A percentile compares a stretch with the other conserved stretches of the same genome.
phyloP scores from a whole-genome alignment of 306 rosid species.

The Acacia crassicarpa region DNA sequence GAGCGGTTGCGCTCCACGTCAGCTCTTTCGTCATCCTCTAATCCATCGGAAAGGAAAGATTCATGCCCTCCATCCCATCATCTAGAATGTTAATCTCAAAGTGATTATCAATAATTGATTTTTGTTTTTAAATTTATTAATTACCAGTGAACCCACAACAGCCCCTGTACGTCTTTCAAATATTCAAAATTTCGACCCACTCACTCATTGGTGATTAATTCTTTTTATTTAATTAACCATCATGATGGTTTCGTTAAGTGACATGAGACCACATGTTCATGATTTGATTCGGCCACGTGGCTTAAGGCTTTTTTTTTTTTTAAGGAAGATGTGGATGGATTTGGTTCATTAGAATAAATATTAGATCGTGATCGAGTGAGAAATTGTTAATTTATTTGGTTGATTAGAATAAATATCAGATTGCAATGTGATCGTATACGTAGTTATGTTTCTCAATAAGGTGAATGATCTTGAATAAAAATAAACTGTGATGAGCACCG shows the following conservation, averaged over 20 bases:
- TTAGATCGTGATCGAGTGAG: no score
- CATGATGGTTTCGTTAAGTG: neutral
- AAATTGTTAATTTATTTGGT: no score
- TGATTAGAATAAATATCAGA: no score
- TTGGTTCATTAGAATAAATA: no score
- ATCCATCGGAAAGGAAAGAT: neutral
- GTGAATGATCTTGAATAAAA: no score
- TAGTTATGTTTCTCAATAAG: no score
- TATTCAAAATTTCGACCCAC: neutral
- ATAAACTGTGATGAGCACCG: no score
- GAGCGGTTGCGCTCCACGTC: constrained; percentile 44
- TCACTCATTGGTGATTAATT: neutral
- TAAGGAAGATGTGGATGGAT: neutral
- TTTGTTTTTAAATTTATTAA: neutral
- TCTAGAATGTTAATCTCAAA: neutral
- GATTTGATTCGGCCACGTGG: constrained; percentile 16
- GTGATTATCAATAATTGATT: neutral
- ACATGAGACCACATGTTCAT: neutral
- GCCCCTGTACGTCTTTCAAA: neutral
- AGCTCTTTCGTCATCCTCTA: constrained; percentile 24
- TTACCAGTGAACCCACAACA: neutral
- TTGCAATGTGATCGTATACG: no score
- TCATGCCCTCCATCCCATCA: neutral
- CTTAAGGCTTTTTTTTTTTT: neutral
- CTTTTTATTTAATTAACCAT: neutral